A percentile compares a stretch with the other conserved stretches of the same genome.
phyloP scores from a whole-genome alignment of 139 green algal species.

The Chlamydomonas eustigma region DNA sequence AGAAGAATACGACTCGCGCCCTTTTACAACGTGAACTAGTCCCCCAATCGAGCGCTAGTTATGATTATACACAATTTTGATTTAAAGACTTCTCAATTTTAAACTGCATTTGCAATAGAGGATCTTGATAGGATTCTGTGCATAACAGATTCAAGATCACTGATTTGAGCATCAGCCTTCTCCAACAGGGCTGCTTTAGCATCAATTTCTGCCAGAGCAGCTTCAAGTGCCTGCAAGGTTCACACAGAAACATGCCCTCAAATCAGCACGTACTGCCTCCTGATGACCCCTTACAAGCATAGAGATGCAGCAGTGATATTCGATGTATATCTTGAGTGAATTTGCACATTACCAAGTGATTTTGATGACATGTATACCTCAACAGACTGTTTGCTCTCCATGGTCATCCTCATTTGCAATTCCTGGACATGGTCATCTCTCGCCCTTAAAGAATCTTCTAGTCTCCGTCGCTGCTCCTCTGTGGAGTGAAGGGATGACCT shows the following conservation, averaged over 20 bases:
- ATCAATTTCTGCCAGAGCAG: conserved; percentile 34
- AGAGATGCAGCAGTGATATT: not conserved
- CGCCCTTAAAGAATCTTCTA: too few species aligned
- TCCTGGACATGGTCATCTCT: too few species aligned
- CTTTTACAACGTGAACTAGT: too few species aligned
- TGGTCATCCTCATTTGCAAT: too few species aligned
- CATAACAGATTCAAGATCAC: conserved; percentile 57
- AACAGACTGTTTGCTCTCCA: not conserved
- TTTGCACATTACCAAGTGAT: too few species aligned
- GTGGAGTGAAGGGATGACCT: too few species aligned
- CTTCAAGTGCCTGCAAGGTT: too few species aligned
- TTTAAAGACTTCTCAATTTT: too few species aligned
- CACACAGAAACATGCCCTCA: conserved; percentile 31
- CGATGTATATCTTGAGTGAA: not conserved
- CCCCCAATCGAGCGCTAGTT: too few species aligned
- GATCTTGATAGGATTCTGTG: conserved; percentile 44
- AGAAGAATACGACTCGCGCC: too few species aligned
- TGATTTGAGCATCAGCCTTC: conserved; percentile 48
- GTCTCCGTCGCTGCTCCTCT: too few species aligned
- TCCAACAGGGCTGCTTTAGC: conserved; percentile 36
- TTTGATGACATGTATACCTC: not conserved
- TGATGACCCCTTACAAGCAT: not conserved
- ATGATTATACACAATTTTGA: too few species aligned
- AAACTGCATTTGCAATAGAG: not conserved
- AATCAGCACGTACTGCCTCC: not conserved